A percentile compares a stretch with the other conserved stretches of the same genome.
phyloP scores from a whole-genome alignment of 176 grass and related monocot species.

The Thalia dealbata region DNA sequence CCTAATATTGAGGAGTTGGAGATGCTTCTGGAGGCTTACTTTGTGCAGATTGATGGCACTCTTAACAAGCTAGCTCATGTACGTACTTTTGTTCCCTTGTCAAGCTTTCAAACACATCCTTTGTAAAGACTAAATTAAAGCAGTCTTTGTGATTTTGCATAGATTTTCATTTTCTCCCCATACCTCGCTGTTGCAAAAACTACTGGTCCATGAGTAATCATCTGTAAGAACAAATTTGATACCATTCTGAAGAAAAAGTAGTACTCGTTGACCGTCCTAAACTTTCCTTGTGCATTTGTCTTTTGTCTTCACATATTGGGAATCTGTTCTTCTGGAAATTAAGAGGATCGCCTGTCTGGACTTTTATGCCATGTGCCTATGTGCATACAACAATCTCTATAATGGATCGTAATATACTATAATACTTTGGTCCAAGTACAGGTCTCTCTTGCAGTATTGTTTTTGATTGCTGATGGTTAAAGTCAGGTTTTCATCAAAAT shows the following conservation, averaged over 20 bases:
- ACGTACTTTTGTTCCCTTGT: neutral
- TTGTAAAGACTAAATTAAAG: neutral
- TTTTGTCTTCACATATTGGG: too few relatives aligned
- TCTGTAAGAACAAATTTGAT: neutral
- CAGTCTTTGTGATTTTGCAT: neutral
- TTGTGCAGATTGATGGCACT: slow-evolving; percentile 51
- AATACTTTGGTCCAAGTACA: neutral
- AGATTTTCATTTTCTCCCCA: neutral
- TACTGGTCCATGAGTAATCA: neutral
- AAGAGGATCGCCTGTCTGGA: too few relatives aligned
- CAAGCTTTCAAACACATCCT: neutral
- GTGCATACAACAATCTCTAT: too few relatives aligned
- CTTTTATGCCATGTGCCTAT: too few relatives aligned
- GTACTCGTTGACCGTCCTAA: neutral
- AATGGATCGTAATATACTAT: too few relatives aligned
- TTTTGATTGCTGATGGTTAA: too few relatives aligned
- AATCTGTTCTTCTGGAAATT: too few relatives aligned
- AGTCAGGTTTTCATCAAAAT: too few relatives aligned
- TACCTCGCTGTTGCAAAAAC: neutral
- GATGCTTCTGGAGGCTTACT: slow-evolving; percentile 58
- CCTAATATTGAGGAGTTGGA: slow-evolving; percentile 50
- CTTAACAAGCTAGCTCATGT: slow-evolving; percentile 52
- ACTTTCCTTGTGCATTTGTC: neutral
- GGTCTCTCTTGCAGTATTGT: neutral
- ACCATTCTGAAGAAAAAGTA: neutral